phyloP scores from a whole-genome alignment of 352 stramenopile species.

The Phytophthora sp. region DNA sequence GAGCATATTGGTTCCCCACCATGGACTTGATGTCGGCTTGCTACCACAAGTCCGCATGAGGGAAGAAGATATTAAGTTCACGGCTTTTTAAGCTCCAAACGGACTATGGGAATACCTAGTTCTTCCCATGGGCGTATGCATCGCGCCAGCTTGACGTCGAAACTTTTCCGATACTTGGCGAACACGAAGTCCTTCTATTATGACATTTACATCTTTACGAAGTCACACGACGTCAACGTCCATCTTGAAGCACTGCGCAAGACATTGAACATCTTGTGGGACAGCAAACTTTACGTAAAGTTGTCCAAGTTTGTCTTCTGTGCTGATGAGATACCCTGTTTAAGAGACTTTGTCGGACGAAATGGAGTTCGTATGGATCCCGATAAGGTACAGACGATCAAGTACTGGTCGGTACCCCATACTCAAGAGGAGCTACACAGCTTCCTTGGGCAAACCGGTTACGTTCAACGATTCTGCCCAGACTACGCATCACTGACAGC shows the following conservation, averaged over 20 bases:
- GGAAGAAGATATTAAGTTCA: slow-evolving; percentile 23
- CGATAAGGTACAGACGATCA: slow-evolving; percentile 11
- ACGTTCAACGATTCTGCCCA: slow-evolving; percentile 2
- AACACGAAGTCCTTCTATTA: slow-evolving; percentile 11
- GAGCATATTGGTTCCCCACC: slow-evolving; percentile 15
- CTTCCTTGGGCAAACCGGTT: slow-evolving; percentile 1
- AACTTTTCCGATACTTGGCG: background rate
- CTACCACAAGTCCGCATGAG: slow-evolving; percentile 34
- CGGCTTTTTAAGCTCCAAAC: slow-evolving; percentile 11
- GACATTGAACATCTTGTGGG: background rate
- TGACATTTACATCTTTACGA: slow-evolving; percentile 11
- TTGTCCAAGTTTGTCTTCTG: slow-evolving; percentile 11
- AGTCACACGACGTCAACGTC: background rate
- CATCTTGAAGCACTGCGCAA: slow-evolving; percentile 1
- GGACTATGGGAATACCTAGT: slow-evolving; percentile 11
- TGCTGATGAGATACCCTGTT: background rate
- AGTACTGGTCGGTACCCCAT: background rate
- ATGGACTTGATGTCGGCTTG: slow-evolving; percentile 28
- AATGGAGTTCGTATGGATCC: slow-evolving; percentile 4
- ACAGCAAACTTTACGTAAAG: slow-evolving; percentile 13
- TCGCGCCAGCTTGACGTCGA: slow-evolving; percentile 2
- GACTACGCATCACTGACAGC: background rate
- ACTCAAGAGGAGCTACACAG: slow-evolving; percentile 4
- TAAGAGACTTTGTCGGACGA: background rate
- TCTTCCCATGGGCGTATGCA: slow-evolving; percentile 1